phyloP scores from a whole-genome alignment of 768 basidiomycete genomes.

The Royoungia palumana region DNA sequence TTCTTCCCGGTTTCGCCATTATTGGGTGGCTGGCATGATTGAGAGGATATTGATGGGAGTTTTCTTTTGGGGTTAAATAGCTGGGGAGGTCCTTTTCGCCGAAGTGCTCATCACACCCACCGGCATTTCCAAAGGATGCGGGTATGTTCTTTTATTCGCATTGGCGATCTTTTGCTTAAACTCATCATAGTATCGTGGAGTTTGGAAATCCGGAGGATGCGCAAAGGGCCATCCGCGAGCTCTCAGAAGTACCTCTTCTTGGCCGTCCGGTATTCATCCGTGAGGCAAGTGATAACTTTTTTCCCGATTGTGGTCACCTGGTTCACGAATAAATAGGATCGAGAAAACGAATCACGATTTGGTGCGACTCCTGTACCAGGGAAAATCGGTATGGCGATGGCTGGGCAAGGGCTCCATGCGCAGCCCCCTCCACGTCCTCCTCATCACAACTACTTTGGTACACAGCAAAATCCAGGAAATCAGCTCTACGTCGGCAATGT shows the following conservation, averaged over 20 bases:
- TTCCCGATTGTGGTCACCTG: not conserved
- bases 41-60: slow-evolving; percentile 94
- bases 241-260: slow-evolving; percentile 86
- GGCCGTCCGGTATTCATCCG: slow-evolving; percentile 96
- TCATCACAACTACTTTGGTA: slow-evolving; percentile 69
- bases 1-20: slow-evolving; percentile 41
- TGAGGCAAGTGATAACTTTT: slow-evolving; percentile 54
- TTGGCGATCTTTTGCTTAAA: slow-evolving; percentile 8
- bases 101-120: slow-evolving; percentile 97
- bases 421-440: slow-evolving; percentile 81
- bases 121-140: slow-evolving; percentile 97
- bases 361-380: slow-evolving; percentile 94
- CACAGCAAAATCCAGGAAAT: slow-evolving; percentile 66
- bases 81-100: slow-evolving; percentile 99
- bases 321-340: slow-evolving; percentile 60
- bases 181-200: slow-evolving; percentile 81
- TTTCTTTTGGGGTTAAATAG: slow-evolving; percentile 89
- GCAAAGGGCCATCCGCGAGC: slow-evolving; percentile 83
- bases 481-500: slow-evolving; percentile 94
- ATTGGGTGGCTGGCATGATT: slow-evolving; percentile 50
- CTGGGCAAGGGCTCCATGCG: slow-evolving; percentile 80
- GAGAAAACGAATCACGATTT: slow-evolving; percentile 93
- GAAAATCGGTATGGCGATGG: slow-evolving; percentile 95
- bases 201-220: slow-evolving; percentile 87
- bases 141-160: slow-evolving; percentile 54